Evolutionary conservation across 495 filamentous ascomycete species (phyloP).

Genomic region (Usnea hakonensis): DNA sequence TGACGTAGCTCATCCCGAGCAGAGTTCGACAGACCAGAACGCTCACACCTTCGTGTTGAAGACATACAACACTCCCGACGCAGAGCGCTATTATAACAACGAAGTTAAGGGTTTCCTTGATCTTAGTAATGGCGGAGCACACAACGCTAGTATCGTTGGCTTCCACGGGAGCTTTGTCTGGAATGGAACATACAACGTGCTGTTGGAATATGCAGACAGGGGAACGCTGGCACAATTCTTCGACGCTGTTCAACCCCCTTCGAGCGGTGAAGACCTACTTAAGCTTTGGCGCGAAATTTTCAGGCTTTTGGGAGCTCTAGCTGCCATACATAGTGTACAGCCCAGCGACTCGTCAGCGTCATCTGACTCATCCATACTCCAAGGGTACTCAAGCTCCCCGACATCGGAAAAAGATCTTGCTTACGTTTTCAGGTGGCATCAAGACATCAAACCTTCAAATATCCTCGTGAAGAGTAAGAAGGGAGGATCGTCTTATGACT

Average conservation of each 20-base stretch:
- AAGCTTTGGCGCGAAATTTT: conserved; percentile 38
- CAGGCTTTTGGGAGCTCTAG: conserved; percentile 30
- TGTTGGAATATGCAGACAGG: conserved; percentile 41
- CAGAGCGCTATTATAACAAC: conserved; percentile 28
- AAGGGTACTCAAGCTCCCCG: conserved; percentile 10
- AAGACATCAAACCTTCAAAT: conserved; percentile 35
- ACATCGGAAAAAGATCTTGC: not conserved
- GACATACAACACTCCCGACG: conserved; percentile 28
- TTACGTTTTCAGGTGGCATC: conserved; percentile 28
- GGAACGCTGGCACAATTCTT: conserved; percentile 38
- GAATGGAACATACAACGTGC: conserved; percentile 31
- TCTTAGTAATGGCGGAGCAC: conserved; percentile 21
- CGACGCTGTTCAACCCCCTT: conserved; percentile 24
- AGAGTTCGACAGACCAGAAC: not conserved
- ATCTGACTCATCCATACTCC: conserved; percentile 1
- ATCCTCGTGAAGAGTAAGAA: conserved; percentile 32
- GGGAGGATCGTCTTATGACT: conserved; percentile 26
- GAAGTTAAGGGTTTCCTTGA: conserved; percentile 31
- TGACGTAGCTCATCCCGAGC: not conserved
- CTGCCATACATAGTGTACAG: conserved; percentile 30
- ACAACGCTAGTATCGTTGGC: conserved; percentile 30
- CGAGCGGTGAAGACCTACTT: conserved; percentile 29
- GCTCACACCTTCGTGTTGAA: conserved; percentile 36
- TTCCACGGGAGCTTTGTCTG: conserved; percentile 40
- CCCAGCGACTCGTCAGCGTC: not conserved